Evolutionary conservation across 257 asterid species (phyloP).

Genomic region (Primulina eburnea): DNA sequence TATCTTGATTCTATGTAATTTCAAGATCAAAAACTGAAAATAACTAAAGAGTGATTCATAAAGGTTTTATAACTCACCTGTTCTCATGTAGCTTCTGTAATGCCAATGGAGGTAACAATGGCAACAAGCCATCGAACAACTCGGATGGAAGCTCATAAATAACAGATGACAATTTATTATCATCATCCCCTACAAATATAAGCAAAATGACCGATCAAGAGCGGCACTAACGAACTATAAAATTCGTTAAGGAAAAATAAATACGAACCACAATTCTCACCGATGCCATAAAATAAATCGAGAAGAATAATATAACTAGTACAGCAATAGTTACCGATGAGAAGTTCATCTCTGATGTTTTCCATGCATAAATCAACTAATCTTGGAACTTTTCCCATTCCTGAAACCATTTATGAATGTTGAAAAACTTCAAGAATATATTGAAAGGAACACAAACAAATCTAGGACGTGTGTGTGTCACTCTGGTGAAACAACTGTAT

Average conservation of each 20-base stretch:
- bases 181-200: conserved; percentile 39
- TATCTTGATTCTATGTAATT: background rate
- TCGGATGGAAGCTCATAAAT: conserved; percentile 63
- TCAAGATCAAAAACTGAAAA: background rate
- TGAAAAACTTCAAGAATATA: too few species aligned
- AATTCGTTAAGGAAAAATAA: background rate
- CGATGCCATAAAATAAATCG: background rate
- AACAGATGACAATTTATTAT: conserved; percentile 36
- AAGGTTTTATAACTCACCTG: conserved; percentile 40
- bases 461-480: too few species aligned
- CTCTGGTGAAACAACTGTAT: too few species aligned
- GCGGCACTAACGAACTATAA: background rate
- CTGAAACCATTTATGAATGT: too few species aligned
- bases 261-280: background rate
- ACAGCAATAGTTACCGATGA: background rate
- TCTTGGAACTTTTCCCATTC: too few species aligned
- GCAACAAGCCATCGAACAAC: conserved; percentile 55
- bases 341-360: too few species aligned
- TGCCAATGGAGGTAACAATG: conserved; percentile 63
- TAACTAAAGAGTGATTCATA: background rate
- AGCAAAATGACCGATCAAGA: conserved; percentile 12
- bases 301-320: background rate
- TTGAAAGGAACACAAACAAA: too few species aligned
- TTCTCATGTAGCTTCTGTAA: conserved; percentile 56
- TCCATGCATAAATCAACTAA: too few species aligned